These are phyloP conservation scores for Chlamydomonas schloesseri DNA, from an alignment of 139 green algal species.

Conservation along the genomic window DNA sequence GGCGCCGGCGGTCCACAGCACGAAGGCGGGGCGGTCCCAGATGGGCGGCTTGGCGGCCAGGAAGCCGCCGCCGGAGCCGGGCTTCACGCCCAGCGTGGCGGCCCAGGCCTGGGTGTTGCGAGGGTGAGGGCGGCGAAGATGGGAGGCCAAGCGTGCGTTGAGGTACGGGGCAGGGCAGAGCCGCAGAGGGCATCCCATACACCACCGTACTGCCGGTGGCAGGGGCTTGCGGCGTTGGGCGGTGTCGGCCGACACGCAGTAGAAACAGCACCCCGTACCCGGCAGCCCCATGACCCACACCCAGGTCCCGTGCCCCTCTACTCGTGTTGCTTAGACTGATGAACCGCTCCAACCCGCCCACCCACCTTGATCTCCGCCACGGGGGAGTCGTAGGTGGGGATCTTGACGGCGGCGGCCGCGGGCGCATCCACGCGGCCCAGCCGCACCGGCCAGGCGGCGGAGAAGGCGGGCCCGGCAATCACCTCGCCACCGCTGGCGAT, in stretches of 20 bases:
- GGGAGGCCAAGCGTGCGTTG: too few relatives aligned
- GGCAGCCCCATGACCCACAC: too few relatives aligned
- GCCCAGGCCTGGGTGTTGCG: slow-evolving; percentile 32
- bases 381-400: slow-evolving; percentile 56
- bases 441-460: slow-evolving; percentile 47
- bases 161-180: not conserved
- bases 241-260: too few relatives aligned
- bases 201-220: not conserved
- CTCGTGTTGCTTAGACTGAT: too few relatives aligned
- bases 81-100: slow-evolving; percentile 57
- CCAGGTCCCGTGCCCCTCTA: too few relatives aligned
- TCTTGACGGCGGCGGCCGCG: slow-evolving; percentile 40
- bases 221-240: too few relatives aligned
- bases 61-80: slow-evolving; percentile 49
- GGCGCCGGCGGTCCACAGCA: slow-evolving; percentile 50
- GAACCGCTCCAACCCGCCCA: not conserved
- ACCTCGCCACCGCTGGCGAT: slow-evolving; percentile 50
- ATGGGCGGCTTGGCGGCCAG: slow-evolving; percentile 82
- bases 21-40: slow-evolving; percentile 68
- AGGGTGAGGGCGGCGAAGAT: not conserved
- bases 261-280: too few relatives aligned
- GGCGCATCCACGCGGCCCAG: slow-evolving; percentile 77
- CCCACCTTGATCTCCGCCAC: slow-evolving; percentile 66
- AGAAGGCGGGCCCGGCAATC: slow-evolving; percentile 63
- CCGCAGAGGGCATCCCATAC: not conserved